Conservation (phyloP, 441 rosid genomes). For the Viola pubescens region DNA sequence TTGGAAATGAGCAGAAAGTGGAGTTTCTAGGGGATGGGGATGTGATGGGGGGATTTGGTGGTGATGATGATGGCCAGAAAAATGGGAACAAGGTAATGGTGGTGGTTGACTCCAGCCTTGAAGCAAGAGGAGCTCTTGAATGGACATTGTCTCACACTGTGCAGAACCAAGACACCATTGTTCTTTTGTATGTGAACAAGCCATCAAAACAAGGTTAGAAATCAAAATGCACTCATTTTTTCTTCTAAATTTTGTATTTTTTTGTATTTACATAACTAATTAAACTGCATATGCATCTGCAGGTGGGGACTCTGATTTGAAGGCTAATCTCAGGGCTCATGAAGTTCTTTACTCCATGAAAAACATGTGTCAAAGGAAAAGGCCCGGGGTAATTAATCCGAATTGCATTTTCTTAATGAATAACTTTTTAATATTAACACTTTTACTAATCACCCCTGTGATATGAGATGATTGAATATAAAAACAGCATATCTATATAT, state of each 20-base stretch:
- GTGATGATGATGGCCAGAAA: constrained; percentile 7
- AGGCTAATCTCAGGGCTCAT: constrained; percentile 38
- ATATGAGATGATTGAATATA: too few species aligned
- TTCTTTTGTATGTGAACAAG: constrained; percentile 50
- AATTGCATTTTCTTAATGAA: background rate
- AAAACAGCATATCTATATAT: too few species aligned
- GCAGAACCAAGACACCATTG: constrained; percentile 52
- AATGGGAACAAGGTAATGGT: constrained; percentile 69
- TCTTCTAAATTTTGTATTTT: background rate
- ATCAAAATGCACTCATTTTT: background rate
- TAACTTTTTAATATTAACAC: too few species aligned
- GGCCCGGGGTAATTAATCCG: constrained; percentile 54
- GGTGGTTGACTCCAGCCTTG: constrained; percentile 66
- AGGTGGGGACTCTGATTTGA: constrained; percentile 30
- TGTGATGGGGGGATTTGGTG: constrained; percentile 11
- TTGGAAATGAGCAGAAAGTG: constrained; percentile 32
- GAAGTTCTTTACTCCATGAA: constrained; percentile 60
- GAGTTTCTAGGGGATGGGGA: constrained; percentile 35
- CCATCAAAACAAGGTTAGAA: constrained; percentile 37
- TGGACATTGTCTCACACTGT: constrained; percentile 77
- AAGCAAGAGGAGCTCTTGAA: constrained; percentile 71
- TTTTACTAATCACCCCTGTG: too few species aligned
- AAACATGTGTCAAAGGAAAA: constrained; percentile 47
- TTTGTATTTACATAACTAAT: background rate
- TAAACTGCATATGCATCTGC: constrained; percentile 1